Conservation (phyloP, 495 filamentous ascomycete species). For the Cetradonia linearis region DNA sequence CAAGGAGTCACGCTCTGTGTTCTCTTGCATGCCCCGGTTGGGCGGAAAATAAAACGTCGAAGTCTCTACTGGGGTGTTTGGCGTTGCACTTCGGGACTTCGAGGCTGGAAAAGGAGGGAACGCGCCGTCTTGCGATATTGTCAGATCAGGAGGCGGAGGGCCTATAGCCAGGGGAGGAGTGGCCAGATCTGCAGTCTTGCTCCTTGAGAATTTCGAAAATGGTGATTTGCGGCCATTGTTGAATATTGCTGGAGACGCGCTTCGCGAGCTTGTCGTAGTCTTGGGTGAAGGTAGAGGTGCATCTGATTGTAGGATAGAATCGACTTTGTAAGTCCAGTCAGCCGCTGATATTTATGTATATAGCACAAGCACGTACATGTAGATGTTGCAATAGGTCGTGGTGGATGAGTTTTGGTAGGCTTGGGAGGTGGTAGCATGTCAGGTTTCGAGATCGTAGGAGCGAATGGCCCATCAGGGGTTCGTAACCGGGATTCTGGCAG, state of each 20-base stretch:
- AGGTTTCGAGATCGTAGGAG: slow-evolving; percentile 8
- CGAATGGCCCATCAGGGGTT: slow-evolving; percentile 15
- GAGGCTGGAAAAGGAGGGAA: slow-evolving; percentile 53
- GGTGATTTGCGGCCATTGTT: slow-evolving; percentile 35
- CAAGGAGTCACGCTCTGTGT: background rate
- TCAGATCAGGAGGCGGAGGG: slow-evolving; percentile 35
- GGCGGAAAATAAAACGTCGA: slow-evolving; percentile 28
- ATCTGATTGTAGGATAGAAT: slow-evolving; percentile 23
- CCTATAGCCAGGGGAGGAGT: slow-evolving; percentile 36
- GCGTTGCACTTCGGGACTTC: slow-evolving; percentile 33
- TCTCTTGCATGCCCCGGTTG: slow-evolving; percentile 14
- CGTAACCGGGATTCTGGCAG: slow-evolving; percentile 24
- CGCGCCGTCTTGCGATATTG: slow-evolving; percentile 45
- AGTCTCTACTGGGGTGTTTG: slow-evolving; percentile 23
- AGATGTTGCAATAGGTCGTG: slow-evolving; percentile 45
- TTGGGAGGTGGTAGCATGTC: slow-evolving; percentile 13
- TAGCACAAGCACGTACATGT: slow-evolving; percentile 39
- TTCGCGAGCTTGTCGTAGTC: slow-evolving; percentile 45
- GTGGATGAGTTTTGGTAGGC: slow-evolving; percentile 28
- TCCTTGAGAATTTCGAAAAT: slow-evolving; percentile 34
- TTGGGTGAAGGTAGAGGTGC: slow-evolving; percentile 35
- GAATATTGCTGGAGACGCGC: slow-evolving; percentile 44
- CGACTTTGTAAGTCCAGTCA: slow-evolving; percentile 12
- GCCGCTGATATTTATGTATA: background rate
- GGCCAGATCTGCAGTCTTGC: slow-evolving; percentile 20